Percentiles rank a stretch among this genome's conserved stretches.
Conservation (phyloP, 148 eudicot species). For the Silene latifolia region DNA sequence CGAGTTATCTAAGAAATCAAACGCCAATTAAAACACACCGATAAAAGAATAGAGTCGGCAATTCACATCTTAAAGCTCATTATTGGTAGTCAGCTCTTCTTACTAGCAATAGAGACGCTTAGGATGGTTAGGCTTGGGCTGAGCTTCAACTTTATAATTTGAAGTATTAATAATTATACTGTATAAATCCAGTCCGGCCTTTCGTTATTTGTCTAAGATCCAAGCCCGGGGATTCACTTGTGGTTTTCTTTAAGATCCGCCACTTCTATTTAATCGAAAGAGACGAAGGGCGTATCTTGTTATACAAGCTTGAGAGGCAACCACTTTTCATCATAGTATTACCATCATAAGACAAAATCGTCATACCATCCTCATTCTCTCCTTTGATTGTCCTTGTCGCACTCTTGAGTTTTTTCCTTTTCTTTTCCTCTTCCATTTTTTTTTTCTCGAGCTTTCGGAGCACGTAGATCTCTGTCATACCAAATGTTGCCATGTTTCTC, state of each 20-base stretch:
- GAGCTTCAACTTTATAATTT: background rate
- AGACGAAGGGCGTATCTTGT: background rate
- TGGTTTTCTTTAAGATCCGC: background rate
- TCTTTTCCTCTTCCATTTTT: constrained; percentile 15
- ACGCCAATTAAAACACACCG: no score
- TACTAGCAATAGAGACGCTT: background rate
- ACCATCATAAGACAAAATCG: background rate
- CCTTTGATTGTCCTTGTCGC: background rate
- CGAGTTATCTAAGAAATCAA: no score
- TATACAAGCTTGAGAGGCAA: constrained; percentile 3
- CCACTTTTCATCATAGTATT: background rate
- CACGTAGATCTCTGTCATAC: constrained; percentile 19
- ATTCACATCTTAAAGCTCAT: no score
- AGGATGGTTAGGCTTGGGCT: no score
- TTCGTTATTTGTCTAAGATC: background rate
- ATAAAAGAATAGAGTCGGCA: no score
- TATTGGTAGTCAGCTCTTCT: no score
- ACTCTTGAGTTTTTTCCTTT: background rate
- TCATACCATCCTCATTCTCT: background rate
- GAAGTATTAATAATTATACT: no score
- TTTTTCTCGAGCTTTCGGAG: constrained; percentile 15
- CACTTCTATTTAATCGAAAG: background rate
- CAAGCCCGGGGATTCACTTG: background rate
- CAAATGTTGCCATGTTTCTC: constrained; percentile 17
- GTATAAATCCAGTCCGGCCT: background rate